Evolutionary conservation across 768 basidiomycete genomes (phyloP).

Genomic region (Boletus barrowsii): DNA sequence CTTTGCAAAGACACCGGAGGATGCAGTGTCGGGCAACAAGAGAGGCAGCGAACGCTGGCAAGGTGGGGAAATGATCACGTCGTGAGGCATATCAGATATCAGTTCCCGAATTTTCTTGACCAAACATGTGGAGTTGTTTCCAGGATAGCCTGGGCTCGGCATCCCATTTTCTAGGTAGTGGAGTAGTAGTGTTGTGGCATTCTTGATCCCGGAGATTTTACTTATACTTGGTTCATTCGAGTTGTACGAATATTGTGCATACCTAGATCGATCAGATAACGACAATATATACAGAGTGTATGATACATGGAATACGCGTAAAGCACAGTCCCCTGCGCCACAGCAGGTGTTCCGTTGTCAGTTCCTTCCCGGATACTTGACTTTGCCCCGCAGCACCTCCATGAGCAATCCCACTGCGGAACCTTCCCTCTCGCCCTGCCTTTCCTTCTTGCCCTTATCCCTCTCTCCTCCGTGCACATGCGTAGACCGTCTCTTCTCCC

Average conservation of each 20-base stretch:
- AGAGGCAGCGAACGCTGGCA: not conserved
- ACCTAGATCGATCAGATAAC: not conserved
- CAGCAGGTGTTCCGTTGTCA: not conserved
- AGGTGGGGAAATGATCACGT: not conserved
- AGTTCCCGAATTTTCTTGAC: not conserved
- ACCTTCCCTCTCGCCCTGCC: slow-evolving; percentile 22
- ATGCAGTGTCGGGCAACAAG: slow-evolving; percentile 2
- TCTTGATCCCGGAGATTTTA: no score
- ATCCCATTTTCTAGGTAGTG: no score
- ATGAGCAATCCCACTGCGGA: slow-evolving; percentile 31
- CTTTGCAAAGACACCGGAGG: slow-evolving; percentile 23
- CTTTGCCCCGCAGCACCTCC: slow-evolving; percentile 29
- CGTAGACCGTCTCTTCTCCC: slow-evolving; percentile 50
- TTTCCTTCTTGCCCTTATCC: slow-evolving; percentile 18
- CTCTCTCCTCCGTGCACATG: slow-evolving; percentile 48
- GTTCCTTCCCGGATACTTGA: slow-evolving; percentile 22
- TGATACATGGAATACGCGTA: not conserved
- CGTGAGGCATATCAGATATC: not conserved
- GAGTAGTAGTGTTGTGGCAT: no score
- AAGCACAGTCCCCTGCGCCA: not conserved
- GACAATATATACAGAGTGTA: not conserved
- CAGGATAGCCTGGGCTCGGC: not conserved
- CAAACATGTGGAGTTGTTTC: not conserved
- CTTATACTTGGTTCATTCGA: no score
- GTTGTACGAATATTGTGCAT: not conserved